These are phyloP conservation scores for Nitzschia sp. DNA, from an alignment of 108 stramenopile genomes.

Conservation along the genomic window DNA sequence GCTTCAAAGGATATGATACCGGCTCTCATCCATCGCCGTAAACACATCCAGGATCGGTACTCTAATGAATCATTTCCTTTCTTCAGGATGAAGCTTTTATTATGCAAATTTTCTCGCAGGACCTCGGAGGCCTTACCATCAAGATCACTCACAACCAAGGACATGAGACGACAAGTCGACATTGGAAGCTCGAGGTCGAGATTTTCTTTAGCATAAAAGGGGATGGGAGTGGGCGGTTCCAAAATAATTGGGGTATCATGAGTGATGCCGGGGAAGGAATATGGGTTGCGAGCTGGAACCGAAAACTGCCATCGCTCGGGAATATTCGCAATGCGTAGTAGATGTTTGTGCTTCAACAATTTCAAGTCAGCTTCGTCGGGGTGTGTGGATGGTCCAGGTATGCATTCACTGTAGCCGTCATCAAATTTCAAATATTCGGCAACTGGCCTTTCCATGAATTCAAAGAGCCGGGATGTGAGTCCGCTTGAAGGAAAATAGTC, in stretches of 20 bases:
- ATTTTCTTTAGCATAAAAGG: slow-evolving; percentile 32
- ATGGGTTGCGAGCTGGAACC: slow-evolving; percentile 43
- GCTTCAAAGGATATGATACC: slow-evolving; percentile 24
- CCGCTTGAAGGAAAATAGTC: slow-evolving; percentile 48
- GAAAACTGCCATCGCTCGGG: slow-evolving; percentile 57
- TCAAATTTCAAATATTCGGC: slow-evolving; percentile 71
- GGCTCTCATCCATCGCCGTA: slow-evolving; percentile 49
- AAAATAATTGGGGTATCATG: slow-evolving; percentile 9
- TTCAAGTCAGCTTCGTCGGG: slow-evolving; percentile 58
- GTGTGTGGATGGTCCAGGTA: slow-evolving; percentile 28
- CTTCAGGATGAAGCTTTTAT: slow-evolving; percentile 38
- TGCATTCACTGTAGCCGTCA: slow-evolving; percentile 76
- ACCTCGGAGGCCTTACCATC: slow-evolving; percentile 50
- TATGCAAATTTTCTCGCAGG: slow-evolving; percentile 46
- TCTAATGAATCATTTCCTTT: slow-evolving; percentile 53
- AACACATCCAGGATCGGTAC: slow-evolving; percentile 58
- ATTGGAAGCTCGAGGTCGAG: slow-evolving; percentile 11
- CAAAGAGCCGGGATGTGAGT: slow-evolving; percentile 15
- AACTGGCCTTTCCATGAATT: slow-evolving; percentile 45
- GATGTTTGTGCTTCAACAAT: slow-evolving; percentile 64
- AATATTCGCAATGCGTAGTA: slow-evolving; percentile 58
- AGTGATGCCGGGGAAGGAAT: slow-evolving; percentile 41
- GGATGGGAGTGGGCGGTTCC: slow-evolving; percentile 14
- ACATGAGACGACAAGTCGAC: slow-evolving; percentile 72
- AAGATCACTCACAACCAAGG: slow-evolving; percentile 60